These are phyloP conservation scores for Melaleuca alternifolia DNA, from an alignment of 345 rosid species.

Conservation along the genomic window DNA sequence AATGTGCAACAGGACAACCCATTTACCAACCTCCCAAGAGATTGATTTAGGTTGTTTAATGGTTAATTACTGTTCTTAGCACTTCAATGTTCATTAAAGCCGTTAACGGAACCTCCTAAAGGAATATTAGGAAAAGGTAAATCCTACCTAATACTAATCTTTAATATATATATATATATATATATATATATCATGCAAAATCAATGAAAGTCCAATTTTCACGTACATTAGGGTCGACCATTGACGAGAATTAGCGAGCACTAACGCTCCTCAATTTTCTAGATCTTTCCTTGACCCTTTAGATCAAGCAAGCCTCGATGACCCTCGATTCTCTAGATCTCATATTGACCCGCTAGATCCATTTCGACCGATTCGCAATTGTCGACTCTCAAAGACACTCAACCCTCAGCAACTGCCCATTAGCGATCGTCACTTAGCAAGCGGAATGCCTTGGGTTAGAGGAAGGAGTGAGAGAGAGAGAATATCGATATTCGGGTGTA, in stretches of 20 bases:
- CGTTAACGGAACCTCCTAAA: not conserved
- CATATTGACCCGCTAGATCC: not conserved
- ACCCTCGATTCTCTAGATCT: not conserved
- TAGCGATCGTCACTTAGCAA: not conserved
- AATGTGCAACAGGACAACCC: not conserved
- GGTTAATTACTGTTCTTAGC: not conserved
- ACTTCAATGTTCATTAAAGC: not conserved
- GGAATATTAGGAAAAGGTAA: not conserved
- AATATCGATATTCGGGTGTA: not conserved
- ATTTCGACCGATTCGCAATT: not conserved
- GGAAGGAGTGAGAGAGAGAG: not conserved
- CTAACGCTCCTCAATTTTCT: not conserved
- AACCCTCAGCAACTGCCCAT: not conserved
- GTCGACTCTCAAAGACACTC: not conserved
- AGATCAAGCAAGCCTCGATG: not conserved
- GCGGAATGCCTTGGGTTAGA: not conserved
- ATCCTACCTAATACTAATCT: not conserved
- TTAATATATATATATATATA: rapidly evolving
- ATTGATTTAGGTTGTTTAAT: not conserved
- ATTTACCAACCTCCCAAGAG: not conserved
- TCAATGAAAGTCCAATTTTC: not conserved
- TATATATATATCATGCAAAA: rapidly evolving
- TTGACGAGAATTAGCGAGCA: not conserved
- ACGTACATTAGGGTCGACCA: not conserved
- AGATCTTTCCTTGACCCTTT: not conserved